A percentile compares a stretch with the other conserved stretches of the same genome.
phyloP scores from a whole-genome alignment of 1,139 yeast genomes.

The Blastobotrys capitulatus region DNA sequence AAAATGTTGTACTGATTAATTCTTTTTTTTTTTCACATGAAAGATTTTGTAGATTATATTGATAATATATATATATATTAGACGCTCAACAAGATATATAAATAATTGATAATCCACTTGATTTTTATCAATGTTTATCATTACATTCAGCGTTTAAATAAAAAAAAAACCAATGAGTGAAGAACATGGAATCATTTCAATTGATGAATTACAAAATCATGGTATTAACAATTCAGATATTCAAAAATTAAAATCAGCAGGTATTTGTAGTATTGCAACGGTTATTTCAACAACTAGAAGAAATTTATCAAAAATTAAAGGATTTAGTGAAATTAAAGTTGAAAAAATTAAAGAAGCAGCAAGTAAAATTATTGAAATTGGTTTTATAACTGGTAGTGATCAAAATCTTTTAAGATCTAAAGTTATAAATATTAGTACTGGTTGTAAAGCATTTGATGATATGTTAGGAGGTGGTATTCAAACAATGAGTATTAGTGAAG shows the following conservation, averaged over 20 bases:
- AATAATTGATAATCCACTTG: no score
- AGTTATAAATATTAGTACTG: conserved; percentile 47
- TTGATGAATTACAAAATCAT: conserved; percentile 51
- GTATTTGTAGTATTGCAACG: conserved; percentile 52
- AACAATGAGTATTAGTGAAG: conserved; percentile 59
- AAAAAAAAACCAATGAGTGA: no score
- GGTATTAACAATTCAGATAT: conserved; percentile 58
- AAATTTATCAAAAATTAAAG: conserved; percentile 48
- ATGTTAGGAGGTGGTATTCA: conserved; percentile 55
- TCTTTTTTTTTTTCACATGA: no score
- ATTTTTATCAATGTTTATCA: no score
- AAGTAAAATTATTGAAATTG: conserved; percentile 40
- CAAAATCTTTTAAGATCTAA: conserved; percentile 47
- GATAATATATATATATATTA: no score
- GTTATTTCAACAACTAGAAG: conserved; percentile 51
- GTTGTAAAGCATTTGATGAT: conserved; percentile 48
- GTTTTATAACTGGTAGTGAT: conserved; percentile 50
- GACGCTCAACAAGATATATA: no score
- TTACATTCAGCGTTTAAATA: no score
- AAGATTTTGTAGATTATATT: no score
- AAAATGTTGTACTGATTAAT: no score
- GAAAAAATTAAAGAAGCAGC: conserved; percentile 62
- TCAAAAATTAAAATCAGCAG: conserved; percentile 47
- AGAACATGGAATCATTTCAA: conserved; percentile 31
- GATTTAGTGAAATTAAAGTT: conserved; percentile 53